phyloP scores from a whole-genome alignment of 495 filamentous ascomycete species.

The Penicillium pulvis region DNA sequence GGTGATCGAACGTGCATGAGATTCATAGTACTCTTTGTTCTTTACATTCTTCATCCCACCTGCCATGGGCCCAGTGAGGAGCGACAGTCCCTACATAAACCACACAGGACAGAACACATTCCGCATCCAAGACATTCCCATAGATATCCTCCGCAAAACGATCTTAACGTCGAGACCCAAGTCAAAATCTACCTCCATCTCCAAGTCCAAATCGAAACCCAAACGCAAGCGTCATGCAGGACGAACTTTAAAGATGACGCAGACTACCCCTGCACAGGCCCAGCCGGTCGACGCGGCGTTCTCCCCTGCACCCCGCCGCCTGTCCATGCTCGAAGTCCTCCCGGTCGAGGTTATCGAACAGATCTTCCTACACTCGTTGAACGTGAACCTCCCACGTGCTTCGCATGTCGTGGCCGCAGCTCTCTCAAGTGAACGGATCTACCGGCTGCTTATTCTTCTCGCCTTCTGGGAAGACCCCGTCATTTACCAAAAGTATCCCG shows the following conservation, averaged over 20 bases:
- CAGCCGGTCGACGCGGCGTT: not conserved
- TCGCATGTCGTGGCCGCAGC: slow-evolving; percentile 40
- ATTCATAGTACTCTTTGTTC: no score
- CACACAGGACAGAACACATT: not conserved
- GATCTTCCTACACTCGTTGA: slow-evolving; percentile 54
- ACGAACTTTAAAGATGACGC: not conserved
- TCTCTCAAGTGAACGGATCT: slow-evolving; percentile 46
- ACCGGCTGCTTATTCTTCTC: slow-evolving; percentile 39
- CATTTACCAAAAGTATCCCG: not conserved
- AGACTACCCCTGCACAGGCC: not conserved
- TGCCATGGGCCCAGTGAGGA: not conserved
- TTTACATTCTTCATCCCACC: not conserved
- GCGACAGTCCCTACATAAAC: not conserved
- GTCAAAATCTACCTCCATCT: not conserved
- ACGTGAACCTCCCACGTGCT: slow-evolving; percentile 48
- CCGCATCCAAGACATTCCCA: not conserved
- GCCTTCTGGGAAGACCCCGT: slow-evolving; percentile 42
- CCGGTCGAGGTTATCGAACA: slow-evolving; percentile 56
- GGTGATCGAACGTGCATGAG: no score
- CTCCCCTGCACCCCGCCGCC: slow-evolving; percentile 3
- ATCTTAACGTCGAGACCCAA: not conserved
- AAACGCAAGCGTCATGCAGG: not conserved
- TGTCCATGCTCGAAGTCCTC: slow-evolving; percentile 50
- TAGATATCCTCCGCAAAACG: not conserved
- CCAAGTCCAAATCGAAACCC: not conserved